phyloP scores from a whole-genome alignment of 148 eudicot genomes.

The Talinum fruticosum region DNA sequence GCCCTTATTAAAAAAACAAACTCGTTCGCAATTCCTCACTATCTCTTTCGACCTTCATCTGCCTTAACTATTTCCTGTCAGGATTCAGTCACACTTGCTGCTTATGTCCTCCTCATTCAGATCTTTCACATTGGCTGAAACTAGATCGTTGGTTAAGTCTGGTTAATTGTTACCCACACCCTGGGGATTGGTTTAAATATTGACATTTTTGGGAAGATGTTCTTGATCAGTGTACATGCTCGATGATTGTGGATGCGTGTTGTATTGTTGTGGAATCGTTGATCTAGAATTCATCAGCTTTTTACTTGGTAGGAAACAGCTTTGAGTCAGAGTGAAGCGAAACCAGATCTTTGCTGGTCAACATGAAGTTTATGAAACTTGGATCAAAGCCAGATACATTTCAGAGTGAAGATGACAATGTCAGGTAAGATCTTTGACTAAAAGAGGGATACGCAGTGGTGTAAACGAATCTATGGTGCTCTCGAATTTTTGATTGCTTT shows the following conservation, averaged over 20 bases:
- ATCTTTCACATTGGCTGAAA: conserved; percentile 38
- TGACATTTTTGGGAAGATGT: conserved; percentile 31
- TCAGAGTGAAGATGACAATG: conserved; percentile 60
- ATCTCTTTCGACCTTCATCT: conserved; percentile 29
- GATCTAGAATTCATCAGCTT: conserved; percentile 32
- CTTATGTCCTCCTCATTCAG: conserved; percentile 36
- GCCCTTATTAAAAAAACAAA: conserved; percentile 28
- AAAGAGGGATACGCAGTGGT: background rate
- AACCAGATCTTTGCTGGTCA: conserved; percentile 33
- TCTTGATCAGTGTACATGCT: conserved; percentile 36
- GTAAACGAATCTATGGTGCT: background rate
- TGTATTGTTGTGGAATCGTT: conserved; percentile 24
- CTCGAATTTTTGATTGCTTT: background rate
- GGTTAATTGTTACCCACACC: conserved; percentile 54
- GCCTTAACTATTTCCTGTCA: conserved; percentile 36
- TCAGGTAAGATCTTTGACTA: conserved; percentile 45
- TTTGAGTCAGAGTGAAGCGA: conserved; percentile 20
- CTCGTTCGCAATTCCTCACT: conserved; percentile 28
- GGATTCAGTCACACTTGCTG: conserved; percentile 46
- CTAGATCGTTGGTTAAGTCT: conserved; percentile 29
- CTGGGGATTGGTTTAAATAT: conserved; percentile 24
- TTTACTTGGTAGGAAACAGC: conserved; percentile 26
- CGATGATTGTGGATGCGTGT: conserved; percentile 36
- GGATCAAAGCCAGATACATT: conserved; percentile 88
- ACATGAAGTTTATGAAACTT: conserved; percentile 98